Base-by-base conservation (phyloP, 306 rosid species). In the Carpinus viminea region DNA sequence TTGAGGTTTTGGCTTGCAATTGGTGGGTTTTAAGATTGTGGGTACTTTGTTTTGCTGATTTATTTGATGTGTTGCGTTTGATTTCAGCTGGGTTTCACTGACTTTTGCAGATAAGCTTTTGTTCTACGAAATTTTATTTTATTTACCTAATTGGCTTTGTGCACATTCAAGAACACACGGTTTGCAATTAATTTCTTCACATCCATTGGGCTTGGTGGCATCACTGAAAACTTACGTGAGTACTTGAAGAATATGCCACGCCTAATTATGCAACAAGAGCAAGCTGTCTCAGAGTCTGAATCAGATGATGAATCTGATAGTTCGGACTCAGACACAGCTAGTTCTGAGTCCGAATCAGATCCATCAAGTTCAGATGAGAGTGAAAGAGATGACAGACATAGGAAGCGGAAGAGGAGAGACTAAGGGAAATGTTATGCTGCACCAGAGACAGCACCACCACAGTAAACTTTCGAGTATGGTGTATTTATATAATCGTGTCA, bases 171-270 rank as follows among this genome's bases (percentile, higher is more conserved):
- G 79, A 92, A 95, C 84, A 92, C 98, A 18, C 82, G 99, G 34
- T 95, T 95, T 76, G 84, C 94, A 52, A 95, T 95, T 46, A 95
- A 95, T 78, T 94, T 94, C 83, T 94, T 94, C 86, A 94, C 98
- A 15, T 92, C 97, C 47, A 94, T 94, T 76, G 98, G 98, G 54
- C 98, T 95, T 75, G 97, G 96, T 77, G 96, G 98, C 57, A 89
- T 95, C 74, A 95, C 99, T 0, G 99, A 95, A 79, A 95, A 89
- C 74, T 81, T 95, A 47, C 96, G 98, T 0, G 97, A 93, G 74
- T 91, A 93, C 81, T 81, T 95, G 86, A 93, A 90, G 89, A 90
- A 89, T 64, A 95, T 95, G 98, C 97, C 98, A 2, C 90, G 97
- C 50, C 92, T 92, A 9, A 95, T 94, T 69, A 91, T 94, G 97